Conservation (phyloP, 768 basidiomycete species). For the Lyophyllum atratum region DNA sequence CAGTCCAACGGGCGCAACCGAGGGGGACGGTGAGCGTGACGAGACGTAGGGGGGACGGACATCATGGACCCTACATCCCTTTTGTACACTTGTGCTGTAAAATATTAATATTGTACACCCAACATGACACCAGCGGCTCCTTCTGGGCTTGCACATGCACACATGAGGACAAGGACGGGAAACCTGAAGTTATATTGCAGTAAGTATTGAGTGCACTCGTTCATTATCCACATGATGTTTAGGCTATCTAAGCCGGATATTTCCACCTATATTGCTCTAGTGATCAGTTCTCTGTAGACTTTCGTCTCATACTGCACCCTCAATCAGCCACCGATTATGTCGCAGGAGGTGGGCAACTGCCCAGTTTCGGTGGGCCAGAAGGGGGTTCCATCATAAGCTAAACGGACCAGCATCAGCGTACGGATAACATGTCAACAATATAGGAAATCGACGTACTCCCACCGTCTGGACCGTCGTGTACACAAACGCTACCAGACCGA, state of each 20-base stretch:
- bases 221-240: not conserved
- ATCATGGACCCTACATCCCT: not conserved
- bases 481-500: constrained; percentile 69
- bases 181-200: constrained; percentile 1
- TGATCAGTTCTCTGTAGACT: not conserved
- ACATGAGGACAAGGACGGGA: too few species aligned
- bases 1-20: not conserved
- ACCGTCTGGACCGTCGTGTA: constrained; percentile 86
- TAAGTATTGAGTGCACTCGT: not conserved
- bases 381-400: constrained; percentile 18
- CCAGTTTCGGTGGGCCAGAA: constrained; percentile 12
- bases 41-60: not conserved
- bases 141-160: too few species aligned
- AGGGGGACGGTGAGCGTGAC: not conserved
- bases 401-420: not conserved
- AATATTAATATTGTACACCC: not conserved
- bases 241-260: not conserved
- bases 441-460: constrained; percentile 41
- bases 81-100: constrained; percentile 1
- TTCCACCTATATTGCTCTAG: too few species aligned
- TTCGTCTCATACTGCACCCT: not conserved
- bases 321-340: not conserved
- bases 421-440: not conserved
- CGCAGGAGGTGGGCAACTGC: constrained; percentile 17
- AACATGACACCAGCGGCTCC: not conserved